These are phyloP conservation scores for Saturnispora quitensis DNA, from an alignment of 805 yeast genomes.

Conservation along the genomic window DNA sequence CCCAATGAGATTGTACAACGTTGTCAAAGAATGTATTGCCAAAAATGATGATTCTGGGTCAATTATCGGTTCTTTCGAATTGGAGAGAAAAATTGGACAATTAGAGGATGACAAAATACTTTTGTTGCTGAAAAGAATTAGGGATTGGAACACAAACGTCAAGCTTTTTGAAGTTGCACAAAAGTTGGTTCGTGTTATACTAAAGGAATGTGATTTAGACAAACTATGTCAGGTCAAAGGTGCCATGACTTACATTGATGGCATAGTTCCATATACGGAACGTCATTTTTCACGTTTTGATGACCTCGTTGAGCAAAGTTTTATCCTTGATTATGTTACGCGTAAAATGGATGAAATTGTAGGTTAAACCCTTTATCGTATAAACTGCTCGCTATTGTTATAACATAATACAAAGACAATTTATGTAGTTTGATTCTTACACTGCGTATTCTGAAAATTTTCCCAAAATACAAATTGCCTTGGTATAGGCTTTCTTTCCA, in stretches of 20 bases:
- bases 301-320: slow-evolving; percentile 77
- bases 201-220: slow-evolving; percentile 46
- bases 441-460: background rate
- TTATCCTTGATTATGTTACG: slow-evolving; percentile 72
- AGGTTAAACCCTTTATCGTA: background rate
- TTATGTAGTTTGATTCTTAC: background rate
- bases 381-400: background rate
- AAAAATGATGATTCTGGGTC: slow-evolving; percentile 42
- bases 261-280: slow-evolving; percentile 81
- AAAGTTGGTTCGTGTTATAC: slow-evolving; percentile 56
- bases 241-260: slow-evolving; percentile 55
- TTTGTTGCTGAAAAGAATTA: slow-evolving; percentile 58
- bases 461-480: background rate
- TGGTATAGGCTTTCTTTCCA: background rate
- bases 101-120: slow-evolving; percentile 54
- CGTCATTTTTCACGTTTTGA: slow-evolving; percentile 76
- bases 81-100: slow-evolving; percentile 54
- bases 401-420: background rate
- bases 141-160: slow-evolving; percentile 94
- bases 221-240: slow-evolving; percentile 58
- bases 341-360: slow-evolving; percentile 55
- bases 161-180: slow-evolving; percentile 76
- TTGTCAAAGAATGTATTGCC: slow-evolving; percentile 52
- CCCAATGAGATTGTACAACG: slow-evolving; percentile 79
- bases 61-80: slow-evolving; percentile 42